Conservation (phyloP, 164 flowering plant species). For the Dillenia turbinata region DNA sequence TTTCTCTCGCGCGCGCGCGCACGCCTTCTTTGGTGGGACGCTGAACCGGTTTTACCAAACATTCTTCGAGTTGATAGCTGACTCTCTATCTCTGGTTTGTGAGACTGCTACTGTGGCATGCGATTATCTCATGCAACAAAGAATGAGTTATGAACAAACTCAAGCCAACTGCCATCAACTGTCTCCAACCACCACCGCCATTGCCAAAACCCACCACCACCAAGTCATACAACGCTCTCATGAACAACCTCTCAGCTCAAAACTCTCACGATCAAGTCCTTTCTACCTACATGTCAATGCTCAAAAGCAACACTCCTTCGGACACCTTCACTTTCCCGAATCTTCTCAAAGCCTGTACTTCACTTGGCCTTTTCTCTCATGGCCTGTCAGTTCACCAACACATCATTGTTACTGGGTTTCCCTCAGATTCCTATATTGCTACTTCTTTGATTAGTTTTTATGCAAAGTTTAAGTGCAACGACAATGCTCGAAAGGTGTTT, state of each 20-base stretch:
- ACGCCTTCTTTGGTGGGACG: no score
- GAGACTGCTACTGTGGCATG: no score
- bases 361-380: slow-evolving; percentile 29
- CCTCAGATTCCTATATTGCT: slow-evolving; percentile 46
- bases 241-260: slow-evolving; percentile 40
- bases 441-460: slow-evolving; percentile 61
- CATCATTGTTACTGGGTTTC: slow-evolving; percentile 41
- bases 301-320: slow-evolving; percentile 25
- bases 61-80: no score
- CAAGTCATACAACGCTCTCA: slow-evolving; percentile 39
- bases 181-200: slow-evolving; percentile 17
- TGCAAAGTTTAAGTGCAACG: slow-evolving; percentile 28
- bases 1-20: no score
- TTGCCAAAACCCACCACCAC: slow-evolving; percentile 18
- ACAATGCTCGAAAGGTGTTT: slow-evolving; percentile 49
- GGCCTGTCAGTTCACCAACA: slow-evolving; percentile 61
- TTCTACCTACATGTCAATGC: slow-evolving; percentile 45
- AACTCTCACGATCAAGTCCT: slow-evolving; percentile 42
- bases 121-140: no score
- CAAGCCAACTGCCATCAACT: slow-evolving; percentile 8
- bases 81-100: no score
- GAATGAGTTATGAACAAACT: slow-evolving; percentile 34
- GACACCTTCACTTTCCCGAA: slow-evolving; percentile 60
- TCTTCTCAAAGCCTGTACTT: slow-evolving; percentile 68
- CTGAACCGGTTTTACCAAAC: no score